Base-by-base conservation (phyloP, 2,329 filamentous ascomycete genomes). In the Setomelanomma holmii region DNA sequence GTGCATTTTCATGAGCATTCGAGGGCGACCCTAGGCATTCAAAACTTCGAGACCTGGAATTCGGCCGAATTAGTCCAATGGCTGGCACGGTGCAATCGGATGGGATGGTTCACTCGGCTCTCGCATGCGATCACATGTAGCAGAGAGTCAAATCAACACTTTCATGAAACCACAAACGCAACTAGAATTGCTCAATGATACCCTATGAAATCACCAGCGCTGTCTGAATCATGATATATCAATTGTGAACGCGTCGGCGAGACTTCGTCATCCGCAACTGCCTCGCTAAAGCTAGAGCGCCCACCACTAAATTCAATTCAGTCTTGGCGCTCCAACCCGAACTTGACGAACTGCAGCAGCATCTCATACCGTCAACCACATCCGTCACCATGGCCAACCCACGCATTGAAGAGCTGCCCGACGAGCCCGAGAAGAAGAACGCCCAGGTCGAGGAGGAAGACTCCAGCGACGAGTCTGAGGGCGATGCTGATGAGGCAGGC, bases 361-460 rank as follows among this genome's bases (percentile, higher is more conserved):
- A 60, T 55, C 39, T 35, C 52, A 48, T 51, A 58, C 49, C 49
- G 45, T 56, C 56, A 55, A 64, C 67, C 61, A 69, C 64, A 67
- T 57, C 77, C 74, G 64, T 73, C 76, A 90, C 80, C 79, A 99
- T 99, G 95, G 89, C 95, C 78, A 96, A 97, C 85, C 91, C 93
- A 79, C 90, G 93, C 81, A 89, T 98, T 80, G 93, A 99, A 85
- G 95, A 99, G 83, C 87, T 99, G 73, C 89, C 91, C 71, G 95
- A 98, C 76, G 92, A 85, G 82, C 85, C 87, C 75, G 87, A 90
- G 73, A 80, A 81, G 83, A 93, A 95, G 86, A 84, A 86, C 75
- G 86, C 85, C 72, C 84, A 89, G 73, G 87, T 91, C 73, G 88
- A 91, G 77, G 86, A 88, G 71, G 87, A 88, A 61, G 84, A 84